Base-by-base conservation (phyloP, 208 protist species). In the Herpetomonas samuelpessoai region DNA sequence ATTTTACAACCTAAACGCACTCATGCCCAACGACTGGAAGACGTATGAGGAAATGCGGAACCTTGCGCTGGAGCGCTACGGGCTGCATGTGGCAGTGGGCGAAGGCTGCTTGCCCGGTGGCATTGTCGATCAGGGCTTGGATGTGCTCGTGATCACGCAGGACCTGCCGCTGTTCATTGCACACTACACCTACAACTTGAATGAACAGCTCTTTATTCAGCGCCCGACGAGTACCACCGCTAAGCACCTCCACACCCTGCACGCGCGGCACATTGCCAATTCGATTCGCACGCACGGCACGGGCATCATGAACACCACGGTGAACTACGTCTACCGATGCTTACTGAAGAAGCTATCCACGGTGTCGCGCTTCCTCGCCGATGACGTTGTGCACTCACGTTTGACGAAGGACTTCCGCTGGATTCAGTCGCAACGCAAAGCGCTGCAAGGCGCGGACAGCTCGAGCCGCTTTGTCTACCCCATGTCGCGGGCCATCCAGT, bases 231-330 rank as follows among this genome's bases (percentile, higher is more conserved):
- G 68, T 16, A 91, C 83, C 22, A 68, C 86, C 57, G 75, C 77
- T 10, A 99, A 98, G 68, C 85, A 96, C 49, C 65, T 99, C 6
- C 93, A 98, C 71, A 97, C 94, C 3, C 91, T 99, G 50, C 89
- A 97, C 72, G 98, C 98, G 55, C 75, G 81, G 12, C 97, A 99
- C 74, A 91, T 99, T 60, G 92, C 97, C 29, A 98, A 98, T 68
- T 98, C 96, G 16, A 98, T 99, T 62, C 81, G 97, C 45, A 98
- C 95, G 18, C 97, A 99, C 75, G 98, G 98, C 52, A 96, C 88
- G 14, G 98, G 98, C 57, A 98, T 99, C 30, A 98, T 99, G 93
- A 98, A 98, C 74, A 99, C 98, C 10, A 91, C 97, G 1, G 95
- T 98, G 38, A 98, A 99, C 79, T 98, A 98, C 71, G 96, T 97